Base-by-base conservation (phyloP, 2,329 filamentous ascomycete species). In the Fusarium tjaetaba region DNA sequence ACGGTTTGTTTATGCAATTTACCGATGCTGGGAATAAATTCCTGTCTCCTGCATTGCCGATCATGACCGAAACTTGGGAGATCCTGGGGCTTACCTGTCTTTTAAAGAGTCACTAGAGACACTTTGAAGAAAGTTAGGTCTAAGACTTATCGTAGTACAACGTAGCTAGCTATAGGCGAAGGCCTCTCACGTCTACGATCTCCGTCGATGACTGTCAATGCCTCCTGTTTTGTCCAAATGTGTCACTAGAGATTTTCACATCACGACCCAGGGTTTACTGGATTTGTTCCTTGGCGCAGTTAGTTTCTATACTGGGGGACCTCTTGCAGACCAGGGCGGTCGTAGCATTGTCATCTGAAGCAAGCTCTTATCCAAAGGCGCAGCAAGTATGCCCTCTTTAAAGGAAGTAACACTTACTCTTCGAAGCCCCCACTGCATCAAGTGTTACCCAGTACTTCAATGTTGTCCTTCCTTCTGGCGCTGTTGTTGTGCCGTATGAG, bases 251-350 rank as follows among this genome's bases (percentile, higher is more conserved):
- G 7, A 4, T 2, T n/a, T 18, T 4, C 5, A n/a, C 3, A 5
- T 18, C 3, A 49, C 11, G 11, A 4, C 6, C 4, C 4, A 13
- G 0, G 10, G 5, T 18, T n/a, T 6, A 18, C 0, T 18, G 11
- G 5, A n/a, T 11, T 32, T 1, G 0, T 13, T n/a, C 15, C 8
- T n/a, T 18, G 0, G 7, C 30, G 1, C 4, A 13, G 3, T 7
- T 4, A 49, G 5, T 4, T 2, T n/a, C 11, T 13, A 3, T 6
- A 18, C 15, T 13, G 3, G 3, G 5, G 15, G 4, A 13, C 2
- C 0, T 18, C 3, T 32, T 18, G 15, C 0, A 11, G 14, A 6
- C 28, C 1, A 49, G 4, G 15, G 20, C 14, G 4, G 10, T 13
- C 4, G 20, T 30, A 11, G 14, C 20, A n/a, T 16, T 18, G 11